Evolutionary conservation across 2,329 filamentous ascomycete genomes (phyloP), one percentile per base, ranked within the genome.

Genomic region (Davidsoniella australis): DNA sequence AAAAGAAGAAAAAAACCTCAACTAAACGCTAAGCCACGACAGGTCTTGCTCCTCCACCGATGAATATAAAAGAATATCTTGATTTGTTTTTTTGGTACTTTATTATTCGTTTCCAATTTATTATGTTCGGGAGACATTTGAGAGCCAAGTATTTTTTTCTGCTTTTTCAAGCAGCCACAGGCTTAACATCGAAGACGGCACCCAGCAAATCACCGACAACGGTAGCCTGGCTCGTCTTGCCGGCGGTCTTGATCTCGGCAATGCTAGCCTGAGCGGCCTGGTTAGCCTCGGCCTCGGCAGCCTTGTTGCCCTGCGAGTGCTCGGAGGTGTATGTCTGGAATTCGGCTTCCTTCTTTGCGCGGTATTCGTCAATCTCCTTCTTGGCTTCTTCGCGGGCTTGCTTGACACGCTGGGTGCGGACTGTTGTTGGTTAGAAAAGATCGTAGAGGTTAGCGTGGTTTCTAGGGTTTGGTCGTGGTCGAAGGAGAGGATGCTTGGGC

Each of bases 331-430:
- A 96, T 63, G 83, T 82, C 73, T 91, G 89, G 71, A 87, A 96
- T 66, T 96, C 89, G 36, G 84, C 76, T 61, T 98, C 91, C 71
- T 95, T 98, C 59, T 81, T 69, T 60, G 80, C 76, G 64, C 80
- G 79, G 72, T 98, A 96, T 50, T 86, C 82, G 57, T 94, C 85
- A 61, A 98, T 94, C 66, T 98, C 89, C 69, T 94, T 94, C 70
- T 95, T 93, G 55, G 91, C 91, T 68, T 98, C 91, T 62, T 85
- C 80, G 62, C 89, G 85, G 55, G 91, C 91, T 70, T 96, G 91
- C 69, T 86, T 94, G 68, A 98, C 86, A 63, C 87, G 81, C 74
- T 95, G 95, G 55, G 91, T 95, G 62, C 91, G 87, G 75, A 62
- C 63, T 65, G 55, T 23, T 54, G 33, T 16, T 24, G 14, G 23